Conservation (phyloP, 495 filamentous ascomycete species). For the Penicillium lividum region DNA sequence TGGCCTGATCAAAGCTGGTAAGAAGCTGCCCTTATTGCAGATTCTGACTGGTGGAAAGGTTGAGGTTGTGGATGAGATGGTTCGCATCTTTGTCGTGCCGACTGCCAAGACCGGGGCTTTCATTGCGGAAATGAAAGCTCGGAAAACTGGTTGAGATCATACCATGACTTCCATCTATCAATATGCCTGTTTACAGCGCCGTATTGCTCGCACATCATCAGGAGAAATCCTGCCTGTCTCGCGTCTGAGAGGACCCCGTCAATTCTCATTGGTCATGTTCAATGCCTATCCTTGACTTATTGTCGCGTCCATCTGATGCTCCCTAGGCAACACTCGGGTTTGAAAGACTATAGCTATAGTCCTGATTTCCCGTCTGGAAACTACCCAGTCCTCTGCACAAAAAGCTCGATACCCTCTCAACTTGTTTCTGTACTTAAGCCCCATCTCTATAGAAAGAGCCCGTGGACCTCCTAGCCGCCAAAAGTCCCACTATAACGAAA, state of each 20-base stretch:
- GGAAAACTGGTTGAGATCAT: constrained; percentile 43
- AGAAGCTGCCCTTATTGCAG: constrained; percentile 74
- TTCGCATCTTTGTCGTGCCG: constrained; percentile 79
- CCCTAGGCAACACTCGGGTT: background rate
- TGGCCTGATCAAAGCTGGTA: constrained; percentile 86
- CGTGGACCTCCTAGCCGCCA: background rate
- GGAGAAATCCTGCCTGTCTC: background rate
- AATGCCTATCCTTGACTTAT: background rate
- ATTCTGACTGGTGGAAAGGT: constrained; percentile 74
- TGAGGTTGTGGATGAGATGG: constrained; percentile 83
- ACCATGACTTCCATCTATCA: background rate
- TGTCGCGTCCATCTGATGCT: background rate
- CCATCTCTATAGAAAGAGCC: background rate
- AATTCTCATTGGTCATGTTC: background rate
- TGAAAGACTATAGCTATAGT: background rate
- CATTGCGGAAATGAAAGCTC: constrained; percentile 78
- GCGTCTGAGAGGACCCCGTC: background rate
- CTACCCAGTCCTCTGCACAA: background rate
- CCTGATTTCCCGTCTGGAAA: background rate
- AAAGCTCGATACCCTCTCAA: constrained; percentile 1
- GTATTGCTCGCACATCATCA: background rate
- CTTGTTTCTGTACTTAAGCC: background rate
- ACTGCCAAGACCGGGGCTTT: constrained; percentile 65
- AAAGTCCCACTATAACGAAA: background rate
- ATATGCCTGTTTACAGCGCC: background rate